Conservation (phyloP, 495 filamentous ascomycete genomes). For the Trichocladium antarcticum region DNA sequence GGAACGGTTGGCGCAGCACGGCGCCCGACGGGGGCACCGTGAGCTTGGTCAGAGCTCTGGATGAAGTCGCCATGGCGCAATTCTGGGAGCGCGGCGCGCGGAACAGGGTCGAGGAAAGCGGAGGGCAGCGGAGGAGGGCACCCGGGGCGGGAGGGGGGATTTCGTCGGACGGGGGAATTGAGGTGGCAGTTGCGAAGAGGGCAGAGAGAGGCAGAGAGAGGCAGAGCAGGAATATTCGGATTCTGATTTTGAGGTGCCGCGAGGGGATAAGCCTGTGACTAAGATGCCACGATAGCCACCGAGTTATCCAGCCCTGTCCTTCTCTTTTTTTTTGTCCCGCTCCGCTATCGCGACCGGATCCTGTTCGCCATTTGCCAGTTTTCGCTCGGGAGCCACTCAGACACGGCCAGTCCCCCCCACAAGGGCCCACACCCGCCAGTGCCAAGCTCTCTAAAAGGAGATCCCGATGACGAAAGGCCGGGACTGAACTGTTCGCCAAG, state of each 20-base stretch:
- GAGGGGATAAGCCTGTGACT: constrained; percentile 9
- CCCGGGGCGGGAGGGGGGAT: neutral
- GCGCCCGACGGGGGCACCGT: constrained; percentile 16
- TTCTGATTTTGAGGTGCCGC: neutral
- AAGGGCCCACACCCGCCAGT: neutral
- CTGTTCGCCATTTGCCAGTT: constrained; percentile 8
- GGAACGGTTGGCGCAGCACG: constrained; percentile 16
- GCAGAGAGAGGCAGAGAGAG: neutral
- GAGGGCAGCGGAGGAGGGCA: neutral
- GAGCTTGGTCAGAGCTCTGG: constrained; percentile 27
- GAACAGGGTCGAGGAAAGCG: neutral
- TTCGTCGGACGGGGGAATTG: too few relatives aligned
- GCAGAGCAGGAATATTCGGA: neutral
- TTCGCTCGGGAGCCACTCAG: constrained; percentile 1
- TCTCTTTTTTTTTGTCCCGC: constrained; percentile 5
- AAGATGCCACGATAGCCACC: neutral
- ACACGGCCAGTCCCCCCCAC: constrained; percentile 2
- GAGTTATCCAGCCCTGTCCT: constrained; percentile 1
- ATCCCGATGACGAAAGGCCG: constrained; percentile 9
- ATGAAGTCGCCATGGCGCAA: constrained; percentile 26
- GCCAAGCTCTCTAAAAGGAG: constrained; percentile 3
- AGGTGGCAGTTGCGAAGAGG: neutral
- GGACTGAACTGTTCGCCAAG: neutral
- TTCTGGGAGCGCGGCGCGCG: constrained; percentile 17
- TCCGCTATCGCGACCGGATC: constrained; percentile 8